phyloP scores from a whole-genome alignment of 441 rosid species.

The Kokia cookei region DNA sequence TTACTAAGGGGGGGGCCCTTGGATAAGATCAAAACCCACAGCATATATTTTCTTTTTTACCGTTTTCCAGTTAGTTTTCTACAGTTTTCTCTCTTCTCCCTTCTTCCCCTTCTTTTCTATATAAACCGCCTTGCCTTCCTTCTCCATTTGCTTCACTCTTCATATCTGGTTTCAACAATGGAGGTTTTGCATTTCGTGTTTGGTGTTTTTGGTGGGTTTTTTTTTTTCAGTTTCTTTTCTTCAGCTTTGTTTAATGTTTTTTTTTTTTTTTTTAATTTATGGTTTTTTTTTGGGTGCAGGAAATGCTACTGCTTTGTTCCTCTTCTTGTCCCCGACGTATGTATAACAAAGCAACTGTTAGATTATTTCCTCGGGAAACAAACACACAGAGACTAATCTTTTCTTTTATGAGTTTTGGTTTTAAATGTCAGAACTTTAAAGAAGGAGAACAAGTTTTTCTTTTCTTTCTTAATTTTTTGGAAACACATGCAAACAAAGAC shows the following conservation, averaged over 20 bases:
- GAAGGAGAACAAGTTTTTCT: background rate
- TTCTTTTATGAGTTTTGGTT: background rate
- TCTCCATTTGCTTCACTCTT: background rate
- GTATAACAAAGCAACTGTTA: background rate
- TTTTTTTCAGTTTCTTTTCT: background rate
- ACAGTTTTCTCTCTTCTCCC: background rate
- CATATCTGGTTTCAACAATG: conserved; percentile 17
- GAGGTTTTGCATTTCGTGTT: conserved; percentile 65
- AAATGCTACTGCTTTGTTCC: conserved; percentile 87
- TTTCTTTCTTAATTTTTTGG: background rate
- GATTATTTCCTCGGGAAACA: background rate
- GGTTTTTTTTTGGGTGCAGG: conserved; percentile 39
- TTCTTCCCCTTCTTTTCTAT: conserved; percentile 8
- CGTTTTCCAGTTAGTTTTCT: background rate
- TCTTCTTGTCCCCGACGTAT: conserved; percentile 83
- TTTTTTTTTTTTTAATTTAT: background rate
- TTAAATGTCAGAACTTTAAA: background rate
- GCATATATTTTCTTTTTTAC: background rate
- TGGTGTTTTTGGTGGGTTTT: conserved; percentile 69
- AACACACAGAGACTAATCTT: background rate
- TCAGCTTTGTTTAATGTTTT: background rate
- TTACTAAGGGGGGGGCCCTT: background rate
- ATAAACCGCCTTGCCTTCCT: conserved; percentile 14
- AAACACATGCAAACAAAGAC: background rate
- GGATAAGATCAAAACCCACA: conserved; percentile 3